Base-by-base conservation (phyloP, 192 early-diverging fungal species). In the Paraglomus brasilianum region DNA sequence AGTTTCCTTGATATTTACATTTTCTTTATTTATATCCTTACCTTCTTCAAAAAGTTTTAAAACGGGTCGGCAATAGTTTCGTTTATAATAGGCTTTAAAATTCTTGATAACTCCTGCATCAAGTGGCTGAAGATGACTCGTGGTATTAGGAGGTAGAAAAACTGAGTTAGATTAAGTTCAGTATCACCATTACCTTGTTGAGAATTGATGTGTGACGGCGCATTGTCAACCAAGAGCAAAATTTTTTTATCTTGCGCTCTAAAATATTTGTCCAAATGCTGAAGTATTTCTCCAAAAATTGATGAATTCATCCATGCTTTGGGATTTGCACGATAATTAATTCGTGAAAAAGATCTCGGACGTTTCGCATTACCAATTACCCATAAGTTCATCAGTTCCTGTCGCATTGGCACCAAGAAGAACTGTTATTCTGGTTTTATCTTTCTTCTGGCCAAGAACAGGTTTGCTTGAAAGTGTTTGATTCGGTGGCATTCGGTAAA, bases 401-500 rank as follows among this genome's bases (percentile, higher is more conserved):
- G 53, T 24, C 39, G 17, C 53, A 56, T 56, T 56, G 14, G 13
- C 0, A 24, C 53, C 17, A 21, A 56, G 22, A 56, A 56, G 53
- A 56, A 56, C 53, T 56, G 13, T 58, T 58, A 58, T 36, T 58
- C 56, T 58, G 19, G 56, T 40, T 58, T 58, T 58, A 41, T 58
- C 30, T 58, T 58, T 30, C 41, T 58, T 19, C 5, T 58, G 56
- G 17, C 56, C 13, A 38, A 58, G 56, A 36, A 58, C 13, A n/a
- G 14, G 19, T 49, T 49, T 57, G 11, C 11, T 30, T 30, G 24
- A 57, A 11, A 57, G 24, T 57, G 55, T 57, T 56, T 56, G 21
- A 56, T 22, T 56, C 13, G 53, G 53, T 0, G 17, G 14, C 53
- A 56, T 56, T 30, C 10, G 17, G 41, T 57, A 57, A 57, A 30